Evolutionary conservation across 1,139 yeast genomes (phyloP).

Genomic region (Magnusiomyces magnusii): DNA sequence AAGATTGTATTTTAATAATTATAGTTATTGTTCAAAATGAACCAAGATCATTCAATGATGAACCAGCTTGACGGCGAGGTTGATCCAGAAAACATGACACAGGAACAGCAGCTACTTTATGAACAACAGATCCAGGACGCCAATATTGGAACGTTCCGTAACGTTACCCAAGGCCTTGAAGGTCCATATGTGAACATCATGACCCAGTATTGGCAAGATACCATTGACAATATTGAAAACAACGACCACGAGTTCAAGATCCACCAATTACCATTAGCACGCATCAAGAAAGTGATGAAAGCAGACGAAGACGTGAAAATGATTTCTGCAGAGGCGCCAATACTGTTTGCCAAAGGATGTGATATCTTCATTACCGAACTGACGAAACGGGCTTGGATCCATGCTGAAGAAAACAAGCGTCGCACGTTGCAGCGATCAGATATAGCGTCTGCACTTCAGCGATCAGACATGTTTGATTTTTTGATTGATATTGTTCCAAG

Average conservation of each 20-base stretch:
- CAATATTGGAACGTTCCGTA: conserved; percentile 45
- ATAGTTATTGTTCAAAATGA: background rate
- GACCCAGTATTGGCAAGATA: conserved; percentile 96
- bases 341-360: conserved; percentile 94
- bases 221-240: conserved; percentile 78
- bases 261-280: conserved; percentile 88
- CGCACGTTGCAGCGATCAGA: conserved; percentile 90
- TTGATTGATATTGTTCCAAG: conserved; percentile 93
- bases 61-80: background rate
- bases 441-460: conserved; percentile 90
- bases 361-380: conserved; percentile 93
- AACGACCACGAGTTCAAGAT: conserved; percentile 88
- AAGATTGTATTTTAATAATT: background rate
- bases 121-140: conserved; percentile 12
- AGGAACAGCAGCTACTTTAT: conserved; percentile 7
- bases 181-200: conserved; percentile 80
- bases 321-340: conserved; percentile 98
- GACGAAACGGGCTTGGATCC: conserved; percentile 98
- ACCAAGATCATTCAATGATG: background rate
- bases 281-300: conserved; percentile 95
- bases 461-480: conserved; percentile 95
- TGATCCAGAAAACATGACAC: conserved; percentile 15
- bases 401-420: conserved; percentile 92
- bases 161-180: conserved; percentile 86
- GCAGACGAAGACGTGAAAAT: conserved; percentile 95